These are phyloP conservation scores for Colletotrichum melonis DNA, from an alignment of 2,329 filamentous ascomycete species.

Conservation along the genomic window DNA sequence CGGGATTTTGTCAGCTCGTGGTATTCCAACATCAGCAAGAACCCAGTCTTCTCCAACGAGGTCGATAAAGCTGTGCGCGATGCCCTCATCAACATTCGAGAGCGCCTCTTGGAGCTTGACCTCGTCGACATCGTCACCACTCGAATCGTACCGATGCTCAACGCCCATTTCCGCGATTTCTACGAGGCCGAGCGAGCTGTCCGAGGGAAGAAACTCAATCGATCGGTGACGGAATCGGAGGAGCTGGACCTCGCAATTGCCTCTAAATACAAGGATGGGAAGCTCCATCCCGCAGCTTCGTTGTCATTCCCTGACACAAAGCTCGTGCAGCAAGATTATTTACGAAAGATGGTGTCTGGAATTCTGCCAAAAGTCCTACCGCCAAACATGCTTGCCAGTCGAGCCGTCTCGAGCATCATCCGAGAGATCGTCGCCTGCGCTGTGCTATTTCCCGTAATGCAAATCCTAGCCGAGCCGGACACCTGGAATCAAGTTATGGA, in stretches of 20 bases:
- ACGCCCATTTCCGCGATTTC: slow-evolving; percentile 88
- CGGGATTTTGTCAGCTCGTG: slow-evolving; percentile 89
- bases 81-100: slow-evolving; percentile 77
- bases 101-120: slow-evolving; percentile 80
- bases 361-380: slow-evolving; percentile 83
- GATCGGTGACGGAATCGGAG: slow-evolving; percentile 93
- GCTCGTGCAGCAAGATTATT: slow-evolving; percentile 86
- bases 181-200: slow-evolving; percentile 90
- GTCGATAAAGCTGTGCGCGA: slow-evolving; percentile 83
- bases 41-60: slow-evolving; percentile 84
- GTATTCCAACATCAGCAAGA: slow-evolving; percentile 88
- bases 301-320: slow-evolving; percentile 87
- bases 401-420: slow-evolving; percentile 82
- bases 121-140: slow-evolving; percentile 86
- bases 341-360: slow-evolving; percentile 78
- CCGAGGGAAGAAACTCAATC: slow-evolving; percentile 86
- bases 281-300: slow-evolving; percentile 86
- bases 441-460: slow-evolving; percentile 85
- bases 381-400: slow-evolving; percentile 78
- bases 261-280: slow-evolving; percentile 90
- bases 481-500: slow-evolving; percentile 98
- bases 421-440: slow-evolving; percentile 93
- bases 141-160: slow-evolving; percentile 87
- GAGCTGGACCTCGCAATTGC: slow-evolving; percentile 96
- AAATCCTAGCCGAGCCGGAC: slow-evolving; percentile 88